A percentile compares a stretch with the other conserved stretches of the same genome.
phyloP scores from a whole-genome alignment of 306 rosid genomes.

The Cicer judaicum region DNA sequence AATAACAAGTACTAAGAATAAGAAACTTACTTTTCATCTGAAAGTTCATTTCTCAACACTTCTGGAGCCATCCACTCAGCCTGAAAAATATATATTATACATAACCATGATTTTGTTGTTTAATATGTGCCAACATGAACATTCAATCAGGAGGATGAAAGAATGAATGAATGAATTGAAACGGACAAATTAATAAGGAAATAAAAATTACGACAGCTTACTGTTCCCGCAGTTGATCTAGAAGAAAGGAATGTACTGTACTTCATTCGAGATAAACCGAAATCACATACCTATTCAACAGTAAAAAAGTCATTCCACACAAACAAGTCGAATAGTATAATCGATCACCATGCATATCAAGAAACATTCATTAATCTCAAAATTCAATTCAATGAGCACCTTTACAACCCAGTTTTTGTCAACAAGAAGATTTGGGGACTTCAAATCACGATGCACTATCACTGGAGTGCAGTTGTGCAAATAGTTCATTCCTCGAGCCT shows the following conservation, averaged over 20 bases:
- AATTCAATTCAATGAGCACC: constrained; percentile 58
- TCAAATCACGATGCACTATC: constrained; percentile 96
- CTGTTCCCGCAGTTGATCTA: constrained; percentile 98
- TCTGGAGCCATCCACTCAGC: constrained; percentile 99
- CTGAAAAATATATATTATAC: constrained; percentile 56
- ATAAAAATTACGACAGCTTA: constrained; percentile 52
- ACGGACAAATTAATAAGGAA: constrained; percentile 29
- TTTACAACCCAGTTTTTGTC: constrained; percentile 97
- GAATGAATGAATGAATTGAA: constrained; percentile 6
- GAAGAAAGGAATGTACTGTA: constrained; percentile 96
- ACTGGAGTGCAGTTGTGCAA: constrained; percentile 89
- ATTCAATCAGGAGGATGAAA: constrained; percentile 24
- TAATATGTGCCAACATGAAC: constrained; percentile 19
- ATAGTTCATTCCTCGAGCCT: constrained; percentile 99
- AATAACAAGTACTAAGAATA: constrained; percentile 33
- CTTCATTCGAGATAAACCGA: constrained; percentile 93
- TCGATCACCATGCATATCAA: neutral
- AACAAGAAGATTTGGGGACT: constrained; percentile 98
- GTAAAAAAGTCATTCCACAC: constrained; percentile 19
- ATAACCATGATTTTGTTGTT: constrained; percentile 1
- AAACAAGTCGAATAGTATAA: constrained; percentile 36
- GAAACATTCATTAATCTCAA: constrained; percentile 15
- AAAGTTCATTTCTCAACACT: constrained; percentile 95
- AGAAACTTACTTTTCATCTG: constrained; percentile 85
- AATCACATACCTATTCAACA: constrained; percentile 83